Base-by-base conservation (phyloP, 345 rosid species). In the Salix dunnii region DNA sequence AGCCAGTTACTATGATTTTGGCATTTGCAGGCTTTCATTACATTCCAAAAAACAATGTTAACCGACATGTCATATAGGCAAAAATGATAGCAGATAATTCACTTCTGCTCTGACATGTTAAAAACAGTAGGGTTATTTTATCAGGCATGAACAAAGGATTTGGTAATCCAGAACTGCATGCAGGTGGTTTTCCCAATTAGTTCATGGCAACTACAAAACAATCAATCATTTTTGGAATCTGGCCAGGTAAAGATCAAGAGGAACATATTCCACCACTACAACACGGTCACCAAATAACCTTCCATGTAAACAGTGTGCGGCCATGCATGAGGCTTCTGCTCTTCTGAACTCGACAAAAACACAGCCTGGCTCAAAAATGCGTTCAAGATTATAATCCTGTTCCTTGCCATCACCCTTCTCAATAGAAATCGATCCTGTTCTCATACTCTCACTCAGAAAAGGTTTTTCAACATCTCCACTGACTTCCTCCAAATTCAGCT, bases 271-370 rank as follows among this genome's bases (percentile, higher is more conserved):
- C 30, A 81, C 97, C 11, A 72, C 85, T 79, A 91, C 91, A 0
- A 72, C 60, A 68, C 86, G 90, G 61, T 83, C 89, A 16, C 84
- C 89, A 75, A 88, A 94, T 64, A 80, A 81, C 21, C 97, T 86
- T 69, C 97, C 94, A 18, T 90, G 95, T 84, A 94, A 81, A 66
- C 87, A 82, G 78, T 91, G 93, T 13, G 93, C 99, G 8, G 97
- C 97, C 40, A 18, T 80, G 62, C 93, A 77, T 23, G 96, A 80
- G 17, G 91, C 89, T 86, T 91, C 97, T 18, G 85, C 79, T 90
- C 97, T 92, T 76, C 86, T 65, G 67, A 85, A 96, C 83, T 94
- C 96, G 40, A 96, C 94, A 72, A 90, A 85, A 60, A 96, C 90
- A 76, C 85, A 83, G 21, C 97, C 97, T 7, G 74, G 67, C 80